Conservation (phyloP, 805 yeast species). For the Limtongia smithiae region DNA sequence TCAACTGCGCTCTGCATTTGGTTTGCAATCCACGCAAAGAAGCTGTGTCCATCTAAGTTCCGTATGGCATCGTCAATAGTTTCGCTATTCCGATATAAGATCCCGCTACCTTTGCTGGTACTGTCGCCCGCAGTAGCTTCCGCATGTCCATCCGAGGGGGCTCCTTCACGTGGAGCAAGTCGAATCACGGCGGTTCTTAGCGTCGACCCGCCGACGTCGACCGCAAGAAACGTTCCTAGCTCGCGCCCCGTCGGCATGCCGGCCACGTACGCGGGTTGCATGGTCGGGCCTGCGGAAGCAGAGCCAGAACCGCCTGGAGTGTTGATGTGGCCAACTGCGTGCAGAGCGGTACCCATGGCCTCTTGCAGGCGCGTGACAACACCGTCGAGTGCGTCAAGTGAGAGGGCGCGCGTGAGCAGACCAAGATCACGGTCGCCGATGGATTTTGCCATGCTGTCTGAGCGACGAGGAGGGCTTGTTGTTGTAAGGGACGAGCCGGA, state of each 20-base stretch:
- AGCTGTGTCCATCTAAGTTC: slow-evolving; percentile 33
- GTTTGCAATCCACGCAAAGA: slow-evolving; percentile 37
- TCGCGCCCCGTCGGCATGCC: slow-evolving; percentile 76
- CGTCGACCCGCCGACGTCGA: slow-evolving; percentile 89
- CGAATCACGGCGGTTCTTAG: slow-evolving; percentile 83
- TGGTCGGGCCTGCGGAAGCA: slow-evolving; percentile 33
- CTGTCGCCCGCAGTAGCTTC: too few species aligned
- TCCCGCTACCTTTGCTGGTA: too few species aligned
- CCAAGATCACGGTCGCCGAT: slow-evolving; percentile 16
- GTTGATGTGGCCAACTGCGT: neutral
- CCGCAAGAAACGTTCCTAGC: slow-evolving; percentile 70
- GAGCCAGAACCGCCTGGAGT: neutral
- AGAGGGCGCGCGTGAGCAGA: slow-evolving; percentile 13
- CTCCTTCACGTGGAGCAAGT: slow-evolving; percentile 59
- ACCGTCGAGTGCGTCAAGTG: slow-evolving; percentile 13
- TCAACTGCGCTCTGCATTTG: slow-evolving; percentile 24
- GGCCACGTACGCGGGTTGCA: slow-evolving; percentile 83
- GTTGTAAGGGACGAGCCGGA: too few species aligned
- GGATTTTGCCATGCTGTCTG: neutral
- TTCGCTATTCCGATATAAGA: slow-evolving; percentile 24
- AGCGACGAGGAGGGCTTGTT: too few species aligned
- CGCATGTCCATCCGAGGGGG: too few species aligned
- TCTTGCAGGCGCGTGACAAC: slow-evolving; percentile 15
- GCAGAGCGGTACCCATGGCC: slow-evolving; percentile 18
- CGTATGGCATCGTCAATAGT: slow-evolving; percentile 31